Evolutionary conservation across 306 rosid species (phyloP).

Genomic region (Argentina anserina): DNA sequence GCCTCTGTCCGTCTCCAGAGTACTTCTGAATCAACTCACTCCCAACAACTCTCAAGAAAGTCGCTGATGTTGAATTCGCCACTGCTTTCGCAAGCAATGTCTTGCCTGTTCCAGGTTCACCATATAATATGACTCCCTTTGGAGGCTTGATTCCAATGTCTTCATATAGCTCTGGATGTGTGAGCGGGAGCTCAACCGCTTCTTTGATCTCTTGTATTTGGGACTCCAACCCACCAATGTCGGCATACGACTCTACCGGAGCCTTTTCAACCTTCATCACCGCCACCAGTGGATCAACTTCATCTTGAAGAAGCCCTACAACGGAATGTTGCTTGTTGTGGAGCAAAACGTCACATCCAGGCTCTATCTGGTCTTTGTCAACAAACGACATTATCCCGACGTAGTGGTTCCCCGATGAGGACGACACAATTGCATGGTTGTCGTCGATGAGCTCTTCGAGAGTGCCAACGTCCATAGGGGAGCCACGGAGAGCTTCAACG

Average conservation of each 20-base stretch:
- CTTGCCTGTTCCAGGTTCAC: conserved; percentile 98
- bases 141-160: conserved; percentile 99
- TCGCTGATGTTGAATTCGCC: conserved; percentile 95
- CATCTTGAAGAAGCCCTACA: conserved; percentile 97
- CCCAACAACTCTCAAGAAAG: conserved; percentile 94
- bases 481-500: conserved; percentile 74
- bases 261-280: conserved; percentile 95
- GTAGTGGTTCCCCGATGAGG: conserved; percentile 88
- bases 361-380: conserved; percentile 92
- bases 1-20: conserved; percentile 94
- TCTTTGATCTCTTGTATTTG: conserved; percentile 96
- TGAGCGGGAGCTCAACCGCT: conserved; percentile 93
- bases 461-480: conserved; percentile 93
- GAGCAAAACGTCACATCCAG: conserved; percentile 91
- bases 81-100: conserved; percentile 97
- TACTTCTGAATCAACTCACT: conserved; percentile 95
- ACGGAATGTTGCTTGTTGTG: conserved; percentile 94
- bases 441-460: conserved; percentile 86
- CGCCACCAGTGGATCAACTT: conserved; percentile 89
- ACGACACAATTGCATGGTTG: conserved; percentile 95
- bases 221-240: conserved; percentile 94
- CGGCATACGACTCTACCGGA: conserved; percentile 92
- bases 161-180: conserved; percentile 93
- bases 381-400: conserved; percentile 90
- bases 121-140: conserved; percentile 86